A percentile compares a stretch with the other conserved stretches of the same genome.
phyloP scores from a whole-genome alignment of 1,284 basidiomycete genomes.

The Apiotrichum akiyoshidainum region DNA sequence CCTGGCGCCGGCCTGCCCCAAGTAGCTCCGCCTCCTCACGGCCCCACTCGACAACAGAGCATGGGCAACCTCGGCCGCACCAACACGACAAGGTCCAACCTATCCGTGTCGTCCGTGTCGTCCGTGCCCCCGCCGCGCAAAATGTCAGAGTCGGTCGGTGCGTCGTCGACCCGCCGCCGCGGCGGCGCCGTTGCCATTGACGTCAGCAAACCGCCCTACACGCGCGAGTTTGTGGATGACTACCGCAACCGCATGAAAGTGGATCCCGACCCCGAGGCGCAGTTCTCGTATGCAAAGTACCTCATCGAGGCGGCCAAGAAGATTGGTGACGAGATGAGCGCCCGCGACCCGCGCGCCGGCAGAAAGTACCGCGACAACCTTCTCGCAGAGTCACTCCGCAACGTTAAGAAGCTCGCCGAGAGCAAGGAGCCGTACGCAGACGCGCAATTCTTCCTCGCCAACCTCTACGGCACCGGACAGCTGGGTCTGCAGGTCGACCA shows the following conservation, averaged over 20 bases:
- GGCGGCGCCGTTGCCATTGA: constrained; percentile 69
- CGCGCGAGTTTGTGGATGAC: constrained; percentile 95
- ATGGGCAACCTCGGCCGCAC: constrained; percentile 40
- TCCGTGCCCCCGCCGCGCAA: constrained; percentile 30
- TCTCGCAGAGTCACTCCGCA: constrained; percentile 83
- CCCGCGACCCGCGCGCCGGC: constrained; percentile 43
- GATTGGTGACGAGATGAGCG: constrained; percentile 74
- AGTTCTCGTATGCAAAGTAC: constrained; percentile 95
- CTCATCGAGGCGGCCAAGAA: constrained; percentile 98
- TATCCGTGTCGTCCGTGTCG: constrained; percentile 32
- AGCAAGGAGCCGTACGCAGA: constrained; percentile 75
- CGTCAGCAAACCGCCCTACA: constrained; percentile 79
- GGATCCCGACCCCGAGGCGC: constrained; percentile 98
- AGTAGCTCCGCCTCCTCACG: background rate
- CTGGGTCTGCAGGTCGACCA: constrained; percentile 94
- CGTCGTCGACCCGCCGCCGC: constrained; percentile 52
- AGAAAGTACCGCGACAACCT: constrained; percentile 88
- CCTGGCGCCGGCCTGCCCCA: too few relatives aligned
- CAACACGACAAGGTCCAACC: constrained; percentile 41
- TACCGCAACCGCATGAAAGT: constrained; percentile 95
- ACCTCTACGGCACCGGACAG: constrained; percentile 92
- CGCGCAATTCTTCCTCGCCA: constrained; percentile 99
- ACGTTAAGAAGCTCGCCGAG: constrained; percentile 71
- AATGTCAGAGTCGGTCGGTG: constrained; percentile 55
- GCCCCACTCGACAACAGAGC: constrained; percentile 34